Evolutionary conservation across 2,329 filamentous ascomycete species (phyloP), one percentile per base, ranked within the genome.

Genomic region (Triangularia verruculosa): DNA sequence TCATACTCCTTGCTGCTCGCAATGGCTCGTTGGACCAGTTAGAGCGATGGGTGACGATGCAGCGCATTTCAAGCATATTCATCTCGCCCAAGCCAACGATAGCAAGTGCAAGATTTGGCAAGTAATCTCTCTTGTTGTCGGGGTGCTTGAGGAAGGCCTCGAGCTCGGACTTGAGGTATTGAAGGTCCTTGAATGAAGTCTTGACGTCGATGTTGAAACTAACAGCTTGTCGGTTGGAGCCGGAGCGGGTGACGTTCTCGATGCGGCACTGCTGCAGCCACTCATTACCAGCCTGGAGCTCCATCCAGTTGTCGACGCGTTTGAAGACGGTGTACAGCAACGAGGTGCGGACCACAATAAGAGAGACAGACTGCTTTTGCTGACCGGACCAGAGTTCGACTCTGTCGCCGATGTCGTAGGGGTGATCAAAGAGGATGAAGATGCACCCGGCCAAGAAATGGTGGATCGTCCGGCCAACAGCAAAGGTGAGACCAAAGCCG

Each of bases 21-120:
- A 91, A 81, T 61, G 87, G 79, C 72, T 91, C 88, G 70, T 90
- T 90, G 69, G 90, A 87, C 87, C 87, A 90, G 72, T 90, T 90
- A 52, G 85, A 88, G 68, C 90, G 90, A 79, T 90, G 90, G 73
- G 90, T 90, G 77, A 91, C 90, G 66, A 89, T 83, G 25, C 71
- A 59, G 6, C 66, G 63, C 8, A 74, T 67, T 63, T 74, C 72
- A 56, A 74, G 69, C 61, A 71, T 73, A 63, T 71, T 70, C 8
- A 73, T 66, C 58, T 73, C 71, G 61, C 71, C 66, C n/a, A 91
- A 84, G 20, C 61, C 65, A 43, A 86, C 82, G 64, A 91, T 76
- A 72, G 89, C 87, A 0, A 88, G 89, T 11, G 89, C 79, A 57
- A 91, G 86, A 69, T 78, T 78, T 11, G 71, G 71, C 69, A 90